phyloP scores from a whole-genome alignment of 305 asterid genomes.

The Fraxinus sp. region DNA sequence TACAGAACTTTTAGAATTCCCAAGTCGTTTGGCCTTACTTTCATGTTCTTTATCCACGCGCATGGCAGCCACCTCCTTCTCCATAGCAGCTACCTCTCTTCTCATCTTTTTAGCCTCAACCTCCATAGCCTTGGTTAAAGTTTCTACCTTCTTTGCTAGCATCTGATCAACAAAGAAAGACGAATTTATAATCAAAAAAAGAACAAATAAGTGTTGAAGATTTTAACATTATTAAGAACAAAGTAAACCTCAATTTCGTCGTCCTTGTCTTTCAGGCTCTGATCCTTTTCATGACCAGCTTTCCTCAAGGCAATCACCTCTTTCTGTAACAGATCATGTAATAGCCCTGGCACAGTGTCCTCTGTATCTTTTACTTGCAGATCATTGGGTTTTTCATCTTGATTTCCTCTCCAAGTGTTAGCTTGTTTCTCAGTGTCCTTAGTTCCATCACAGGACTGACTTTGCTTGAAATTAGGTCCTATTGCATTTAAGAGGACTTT shows the following conservation, averaged over 20 bases:
- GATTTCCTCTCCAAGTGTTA: conserved; percentile 70
- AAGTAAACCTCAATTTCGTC: conserved; percentile 88
- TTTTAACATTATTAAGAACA: conserved; percentile 17
- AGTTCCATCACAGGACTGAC: conserved; percentile 91
- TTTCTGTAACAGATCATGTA: conserved; percentile 81
- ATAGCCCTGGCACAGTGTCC: conserved; percentile 78
- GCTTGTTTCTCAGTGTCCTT: conserved; percentile 67
- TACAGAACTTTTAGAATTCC: conserved; percentile 57
- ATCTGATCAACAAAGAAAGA: conserved; percentile 46
- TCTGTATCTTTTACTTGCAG: conserved; percentile 56
- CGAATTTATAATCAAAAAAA: conserved; percentile 11
- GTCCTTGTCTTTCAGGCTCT: conserved; percentile 96
- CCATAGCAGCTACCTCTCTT: conserved; percentile 98
- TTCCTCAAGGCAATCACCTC: conserved; percentile 86
- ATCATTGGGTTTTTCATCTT: conserved; percentile 66
- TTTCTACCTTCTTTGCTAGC: conserved; percentile 99
- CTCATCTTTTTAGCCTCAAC: conserved; percentile 99
- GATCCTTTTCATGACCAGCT: conserved; percentile 97
- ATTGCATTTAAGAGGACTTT: conserved; percentile 82
- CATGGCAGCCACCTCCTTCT: conserved; percentile 98
- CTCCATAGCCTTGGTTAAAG: conserved; percentile 97
- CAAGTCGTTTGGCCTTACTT: conserved; percentile 67
- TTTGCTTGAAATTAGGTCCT: conserved; percentile 86
- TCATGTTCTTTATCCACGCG: conserved; percentile 93
- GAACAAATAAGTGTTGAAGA: not conserved